phyloP scores from a whole-genome alignment of 352 stramenopile genomes.

The Phytophthora pluvialis region DNA sequence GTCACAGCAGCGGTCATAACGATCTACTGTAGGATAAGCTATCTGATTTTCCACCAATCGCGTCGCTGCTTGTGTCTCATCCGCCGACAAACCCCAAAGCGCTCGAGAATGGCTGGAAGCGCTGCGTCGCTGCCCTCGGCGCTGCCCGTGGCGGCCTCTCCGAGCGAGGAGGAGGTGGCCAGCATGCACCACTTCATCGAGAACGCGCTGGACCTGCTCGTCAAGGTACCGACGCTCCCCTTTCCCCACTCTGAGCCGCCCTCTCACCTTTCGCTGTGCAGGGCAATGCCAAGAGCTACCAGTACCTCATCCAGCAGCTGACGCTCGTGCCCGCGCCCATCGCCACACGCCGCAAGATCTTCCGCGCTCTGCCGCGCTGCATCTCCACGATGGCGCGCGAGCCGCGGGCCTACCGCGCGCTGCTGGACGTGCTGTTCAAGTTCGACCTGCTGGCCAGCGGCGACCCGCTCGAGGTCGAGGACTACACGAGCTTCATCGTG shows the following conservation, averaged over 20 bases:
- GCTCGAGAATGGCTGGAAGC: conserved; percentile 42
- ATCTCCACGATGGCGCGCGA: conserved; percentile 81
- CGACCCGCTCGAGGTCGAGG: conserved; percentile 60
- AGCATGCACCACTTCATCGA: conserved; percentile 87
- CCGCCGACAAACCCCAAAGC: too few species aligned
- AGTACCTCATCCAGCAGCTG: conserved; percentile 75
- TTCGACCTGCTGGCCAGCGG: conserved; percentile 64
- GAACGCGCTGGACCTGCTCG: conserved; percentile 79
- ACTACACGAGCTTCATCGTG: conserved; percentile 76
- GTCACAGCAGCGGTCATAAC: too few species aligned
- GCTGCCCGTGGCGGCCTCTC: conserved; percentile 18
- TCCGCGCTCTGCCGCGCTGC: conserved; percentile 70
- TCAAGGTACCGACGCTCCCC: conserved; percentile 49
- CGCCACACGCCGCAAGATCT: conserved; percentile 73
- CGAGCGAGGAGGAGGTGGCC: conserved; percentile 63
- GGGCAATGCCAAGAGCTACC: conserved; percentile 85
- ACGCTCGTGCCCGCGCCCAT: conserved; percentile 45
- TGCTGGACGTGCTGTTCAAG: conserved; percentile 86
- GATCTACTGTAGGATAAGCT: too few species aligned
- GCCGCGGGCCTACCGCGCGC: conserved; percentile 65
- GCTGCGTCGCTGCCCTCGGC: conserved; percentile 12
- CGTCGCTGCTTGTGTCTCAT: too few species aligned
- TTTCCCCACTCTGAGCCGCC: background rate
- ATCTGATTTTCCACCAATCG: too few species aligned
- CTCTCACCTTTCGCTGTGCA: conserved; percentile 16